Conservation (phyloP, 257 asterid genomes). For the Avicennia marina region DNA sequence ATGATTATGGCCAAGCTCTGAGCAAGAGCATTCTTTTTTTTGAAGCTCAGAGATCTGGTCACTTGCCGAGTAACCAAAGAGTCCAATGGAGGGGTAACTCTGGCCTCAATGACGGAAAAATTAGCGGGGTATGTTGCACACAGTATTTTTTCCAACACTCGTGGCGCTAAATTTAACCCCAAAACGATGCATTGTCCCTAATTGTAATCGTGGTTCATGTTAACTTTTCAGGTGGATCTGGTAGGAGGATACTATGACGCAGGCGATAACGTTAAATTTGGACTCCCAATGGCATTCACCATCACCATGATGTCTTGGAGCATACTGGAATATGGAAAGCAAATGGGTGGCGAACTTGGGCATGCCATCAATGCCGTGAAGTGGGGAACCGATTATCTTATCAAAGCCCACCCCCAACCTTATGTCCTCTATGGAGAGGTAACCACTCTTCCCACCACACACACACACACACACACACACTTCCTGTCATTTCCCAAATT, state of each 20-base stretch:
- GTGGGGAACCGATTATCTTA: slow-evolving; percentile 86
- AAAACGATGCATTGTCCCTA: neutral
- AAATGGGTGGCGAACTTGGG: slow-evolving; percentile 49
- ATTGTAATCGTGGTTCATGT: too few relatives aligned
- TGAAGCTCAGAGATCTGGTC: slow-evolving; percentile 85
- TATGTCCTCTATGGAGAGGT: slow-evolving; percentile 76
- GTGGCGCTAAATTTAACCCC: too few relatives aligned
- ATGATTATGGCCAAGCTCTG: slow-evolving; percentile 62
- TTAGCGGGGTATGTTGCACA: slow-evolving; percentile 57
- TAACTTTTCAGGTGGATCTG: slow-evolving; percentile 52
- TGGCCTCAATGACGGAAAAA: slow-evolving; percentile 65
- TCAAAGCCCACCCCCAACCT: slow-evolving; percentile 78
- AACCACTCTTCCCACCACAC: neutral
- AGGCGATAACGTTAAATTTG: slow-evolving; percentile 84
- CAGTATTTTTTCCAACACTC: too few relatives aligned
- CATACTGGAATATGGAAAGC: slow-evolving; percentile 58
- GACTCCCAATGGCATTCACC: slow-evolving; percentile 83
- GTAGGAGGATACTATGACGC: slow-evolving; percentile 95
- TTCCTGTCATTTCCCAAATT: too few relatives aligned
- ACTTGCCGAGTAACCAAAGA: slow-evolving; percentile 53
- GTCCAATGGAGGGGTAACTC: slow-evolving; percentile 79
- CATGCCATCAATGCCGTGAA: slow-evolving; percentile 64
- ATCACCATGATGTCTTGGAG: slow-evolving; percentile 79
- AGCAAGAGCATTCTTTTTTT: slow-evolving; percentile 60
- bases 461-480: too few relatives aligned